phyloP scores from a whole-genome alignment of 2,329 filamentous ascomycete species.

The Pseudogymnoascus sp. region DNA sequence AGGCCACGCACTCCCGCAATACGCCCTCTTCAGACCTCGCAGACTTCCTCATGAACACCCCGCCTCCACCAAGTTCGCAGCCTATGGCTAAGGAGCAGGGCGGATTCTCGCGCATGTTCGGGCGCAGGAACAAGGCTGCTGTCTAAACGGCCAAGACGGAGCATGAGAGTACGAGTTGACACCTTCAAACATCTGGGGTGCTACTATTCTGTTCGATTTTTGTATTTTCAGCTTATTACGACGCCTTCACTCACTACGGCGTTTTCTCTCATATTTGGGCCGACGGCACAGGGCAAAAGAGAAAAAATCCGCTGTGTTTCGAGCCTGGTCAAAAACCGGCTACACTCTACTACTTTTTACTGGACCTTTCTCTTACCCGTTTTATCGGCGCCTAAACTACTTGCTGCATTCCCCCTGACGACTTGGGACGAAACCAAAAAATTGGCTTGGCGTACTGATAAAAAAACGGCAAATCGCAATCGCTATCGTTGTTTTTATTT shows the following conservation, averaged over 20 bases:
- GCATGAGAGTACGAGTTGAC: neutral
- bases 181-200: neutral
- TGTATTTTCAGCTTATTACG: neutral
- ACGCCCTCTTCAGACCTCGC: slow-evolving; percentile 47
- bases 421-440: slow-evolving; percentile 5
- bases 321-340: neutral
- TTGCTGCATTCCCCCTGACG: neutral
- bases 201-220: neutral
- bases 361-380: neutral
- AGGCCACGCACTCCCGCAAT: slow-evolving; percentile 29
- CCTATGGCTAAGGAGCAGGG: slow-evolving; percentile 9
- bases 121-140: slow-evolving; percentile 9
- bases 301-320: neutral
- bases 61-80: slow-evolving; percentile 39
- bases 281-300: neutral
- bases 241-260: neutral
- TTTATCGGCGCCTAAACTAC: neutral
- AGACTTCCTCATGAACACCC: slow-evolving; percentile 62
- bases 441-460: neutral
- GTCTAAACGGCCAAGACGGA: neutral
- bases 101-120: slow-evolving; percentile 13
- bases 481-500: neutral
- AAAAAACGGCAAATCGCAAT: neutral
- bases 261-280: slow-evolving; percentile 2
- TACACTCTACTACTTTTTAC: neutral